Evolutionary conservation across 2,329 filamentous ascomycete genomes (phyloP).

Genomic region (Monosporascus sp.): DNA sequence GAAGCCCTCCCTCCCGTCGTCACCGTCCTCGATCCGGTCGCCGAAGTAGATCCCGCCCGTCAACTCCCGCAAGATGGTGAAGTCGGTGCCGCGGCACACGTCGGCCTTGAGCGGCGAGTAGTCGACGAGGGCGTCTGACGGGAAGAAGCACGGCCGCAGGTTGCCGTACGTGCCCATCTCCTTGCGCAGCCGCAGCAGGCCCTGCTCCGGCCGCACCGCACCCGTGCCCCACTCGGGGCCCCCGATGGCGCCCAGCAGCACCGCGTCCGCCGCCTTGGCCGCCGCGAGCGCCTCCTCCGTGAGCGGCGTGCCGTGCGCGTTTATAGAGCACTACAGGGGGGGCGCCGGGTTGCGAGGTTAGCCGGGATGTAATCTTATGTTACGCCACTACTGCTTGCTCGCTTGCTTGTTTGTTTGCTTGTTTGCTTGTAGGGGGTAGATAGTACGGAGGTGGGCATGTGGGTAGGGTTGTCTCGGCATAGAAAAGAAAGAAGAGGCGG

Average conservation of each 20-base stretch:
- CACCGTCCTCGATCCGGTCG: conserved; percentile 76
- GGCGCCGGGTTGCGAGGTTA: not conserved
- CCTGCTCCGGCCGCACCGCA: conserved; percentile 83
- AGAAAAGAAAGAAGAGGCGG: too few relatives aligned
- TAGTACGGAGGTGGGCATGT: too few relatives aligned
- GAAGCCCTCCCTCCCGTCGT: conserved; percentile 47
- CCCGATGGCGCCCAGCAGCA: conserved; percentile 89
- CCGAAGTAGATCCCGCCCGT: conserved; percentile 96
- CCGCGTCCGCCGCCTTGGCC: conserved; percentile 80
- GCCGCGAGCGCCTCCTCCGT: conserved; percentile 78
- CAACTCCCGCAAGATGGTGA: conserved; percentile 87
- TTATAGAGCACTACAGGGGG: conserved; percentile 70
- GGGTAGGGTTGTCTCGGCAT: too few relatives aligned
- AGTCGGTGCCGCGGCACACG: conserved; percentile 81
- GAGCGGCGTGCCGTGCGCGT: conserved; percentile 70
- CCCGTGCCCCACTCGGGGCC: conserved; percentile 96
- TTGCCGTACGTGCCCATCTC: conserved; percentile 93
- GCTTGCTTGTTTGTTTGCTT: too few relatives aligned
- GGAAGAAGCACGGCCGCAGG: conserved; percentile 93
- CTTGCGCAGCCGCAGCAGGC: conserved; percentile 84
- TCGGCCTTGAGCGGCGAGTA: conserved; percentile 81
- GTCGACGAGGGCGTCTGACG: conserved; percentile 77
- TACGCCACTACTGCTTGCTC: too few relatives aligned
- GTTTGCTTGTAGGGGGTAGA: too few relatives aligned
- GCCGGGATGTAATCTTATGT: not conserved